These are phyloP conservation scores for Cydonia oblonga DNA, from an alignment of 331 rosid genomes.

Conservation along the genomic window DNA sequence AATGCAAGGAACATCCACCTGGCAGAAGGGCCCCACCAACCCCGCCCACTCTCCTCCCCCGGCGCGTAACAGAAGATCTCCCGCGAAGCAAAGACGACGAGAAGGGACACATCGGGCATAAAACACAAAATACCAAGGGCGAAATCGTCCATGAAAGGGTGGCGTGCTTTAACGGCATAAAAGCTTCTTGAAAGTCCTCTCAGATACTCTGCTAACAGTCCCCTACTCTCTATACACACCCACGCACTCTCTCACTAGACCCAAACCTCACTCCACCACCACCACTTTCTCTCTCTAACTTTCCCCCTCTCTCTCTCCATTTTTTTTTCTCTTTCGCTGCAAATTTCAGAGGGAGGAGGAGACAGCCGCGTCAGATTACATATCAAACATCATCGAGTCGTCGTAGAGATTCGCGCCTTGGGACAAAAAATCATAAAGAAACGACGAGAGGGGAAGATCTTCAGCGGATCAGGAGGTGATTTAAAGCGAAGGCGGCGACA, in stretches of 20 bases:
- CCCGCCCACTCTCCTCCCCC: not conserved
- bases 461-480: constrained; percentile 37
- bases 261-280: not conserved
- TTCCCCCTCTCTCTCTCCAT: not conserved
- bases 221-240: no score
- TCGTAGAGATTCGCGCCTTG: constrained; percentile 60
- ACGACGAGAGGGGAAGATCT: constrained; percentile 23
- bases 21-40: not conserved
- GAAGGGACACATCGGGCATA: not conserved
- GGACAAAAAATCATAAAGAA: not conserved
- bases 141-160: constrained; percentile 28
- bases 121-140: constrained; percentile 6
- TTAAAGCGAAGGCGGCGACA: constrained; percentile 78
- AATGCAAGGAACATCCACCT: not conserved
- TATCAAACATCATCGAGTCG: not conserved
- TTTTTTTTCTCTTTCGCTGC: not conserved
- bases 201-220: no score
- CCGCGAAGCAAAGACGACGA: not conserved
- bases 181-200: not conserved
- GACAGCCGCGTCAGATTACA: constrained; percentile 32
- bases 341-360: constrained; percentile 2
- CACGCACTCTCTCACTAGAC: not conserved
- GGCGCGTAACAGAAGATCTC: not conserved
- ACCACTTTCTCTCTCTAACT: not conserved
- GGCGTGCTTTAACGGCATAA: constrained; percentile 62